A percentile compares a stretch with the other conserved stretches of the same genome.
Evolutionary conservation across 129 eudicot species (phyloP).

Genomic region (Smallanthus sonchifolius): DNA sequence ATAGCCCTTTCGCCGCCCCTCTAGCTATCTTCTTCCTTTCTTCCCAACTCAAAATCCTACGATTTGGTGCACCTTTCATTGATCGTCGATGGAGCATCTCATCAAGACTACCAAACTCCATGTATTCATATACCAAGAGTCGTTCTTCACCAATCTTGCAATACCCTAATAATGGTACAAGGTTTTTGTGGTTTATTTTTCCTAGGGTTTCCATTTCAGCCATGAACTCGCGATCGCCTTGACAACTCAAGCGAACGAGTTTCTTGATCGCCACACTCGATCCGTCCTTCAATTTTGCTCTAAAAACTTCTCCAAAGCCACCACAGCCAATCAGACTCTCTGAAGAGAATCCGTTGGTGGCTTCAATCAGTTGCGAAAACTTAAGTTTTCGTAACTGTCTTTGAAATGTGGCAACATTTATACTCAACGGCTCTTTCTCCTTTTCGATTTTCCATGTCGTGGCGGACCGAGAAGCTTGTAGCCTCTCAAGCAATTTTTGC

Average conservation of each 20-base stretch:
- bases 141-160: constrained; percentile 79
- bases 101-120: constrained; percentile 81
- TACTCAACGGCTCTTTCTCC: constrained; percentile 88
- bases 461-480: constrained; percentile 70
- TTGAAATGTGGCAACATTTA: constrained; percentile 79
- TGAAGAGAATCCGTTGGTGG: constrained; percentile 78
- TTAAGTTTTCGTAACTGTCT: constrained; percentile 72
- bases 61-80: constrained; percentile 23
- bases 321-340: constrained; percentile 83
- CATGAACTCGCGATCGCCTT: constrained; percentile 86
- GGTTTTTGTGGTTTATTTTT: constrained; percentile 79
- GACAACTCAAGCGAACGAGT: constrained; percentile 68
- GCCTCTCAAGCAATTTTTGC: constrained; percentile 56
- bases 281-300: constrained; percentile 74
- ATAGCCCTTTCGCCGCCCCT: constrained; percentile 79
- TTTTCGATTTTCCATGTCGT: constrained; percentile 96
- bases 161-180: constrained; percentile 72
- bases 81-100: constrained; percentile 73
- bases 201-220: constrained; percentile 90
- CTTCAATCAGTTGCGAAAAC: constrained; percentile 77
- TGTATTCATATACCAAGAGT: constrained; percentile 74
- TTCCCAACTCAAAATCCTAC: constrained; percentile 51
- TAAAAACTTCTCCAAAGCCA: constrained; percentile 82
- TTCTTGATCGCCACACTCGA: constrained; percentile 84
- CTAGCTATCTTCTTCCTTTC: constrained; percentile 73